Percentiles rank a stretch among this genome's conserved stretches.
Conservation (phyloP, 2,329 filamentous ascomycete species). For the Fusarium marasasianum region DNA sequence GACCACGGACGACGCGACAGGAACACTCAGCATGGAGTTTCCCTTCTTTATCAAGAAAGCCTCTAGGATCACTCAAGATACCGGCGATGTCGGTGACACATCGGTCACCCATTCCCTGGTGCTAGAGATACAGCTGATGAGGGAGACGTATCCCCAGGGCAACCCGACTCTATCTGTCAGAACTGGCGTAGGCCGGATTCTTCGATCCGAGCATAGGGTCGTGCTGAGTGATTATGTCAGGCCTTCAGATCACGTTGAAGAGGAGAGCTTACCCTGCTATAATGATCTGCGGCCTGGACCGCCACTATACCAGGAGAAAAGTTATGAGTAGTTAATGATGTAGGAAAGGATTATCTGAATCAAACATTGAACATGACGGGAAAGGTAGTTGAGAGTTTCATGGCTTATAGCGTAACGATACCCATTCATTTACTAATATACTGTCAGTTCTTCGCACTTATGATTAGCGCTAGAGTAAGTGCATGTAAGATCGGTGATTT, state of each 20-base stretch:
- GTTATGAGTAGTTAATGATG: background rate
- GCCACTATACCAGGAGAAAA: background rate
- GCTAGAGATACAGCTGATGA: slow-evolving; percentile 90
- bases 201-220: slow-evolving; percentile 88
- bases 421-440: background rate
- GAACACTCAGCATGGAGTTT: slow-evolving; percentile 68
- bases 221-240: slow-evolving; percentile 71
- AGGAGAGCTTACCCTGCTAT: slow-evolving; percentile 17
- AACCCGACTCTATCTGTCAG: slow-evolving; percentile 75
- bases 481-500: background rate
- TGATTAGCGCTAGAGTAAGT: background rate
- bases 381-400: background rate
- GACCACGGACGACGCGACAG: slow-evolving; percentile 72
- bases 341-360: background rate
- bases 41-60: slow-evolving; percentile 59
- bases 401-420: background rate
- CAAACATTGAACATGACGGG: background rate
- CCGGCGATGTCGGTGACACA: slow-evolving; percentile 76
- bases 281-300: background rate
- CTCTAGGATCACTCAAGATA: slow-evolving; percentile 75
- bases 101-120: slow-evolving; percentile 84
- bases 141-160: slow-evolving; percentile 81
- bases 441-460: background rate
- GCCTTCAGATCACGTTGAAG: background rate
- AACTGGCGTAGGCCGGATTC: slow-evolving; percentile 86